Conservation (phyloP, 306 rosid species). For the Casuarina cunninghamiana region DNA sequence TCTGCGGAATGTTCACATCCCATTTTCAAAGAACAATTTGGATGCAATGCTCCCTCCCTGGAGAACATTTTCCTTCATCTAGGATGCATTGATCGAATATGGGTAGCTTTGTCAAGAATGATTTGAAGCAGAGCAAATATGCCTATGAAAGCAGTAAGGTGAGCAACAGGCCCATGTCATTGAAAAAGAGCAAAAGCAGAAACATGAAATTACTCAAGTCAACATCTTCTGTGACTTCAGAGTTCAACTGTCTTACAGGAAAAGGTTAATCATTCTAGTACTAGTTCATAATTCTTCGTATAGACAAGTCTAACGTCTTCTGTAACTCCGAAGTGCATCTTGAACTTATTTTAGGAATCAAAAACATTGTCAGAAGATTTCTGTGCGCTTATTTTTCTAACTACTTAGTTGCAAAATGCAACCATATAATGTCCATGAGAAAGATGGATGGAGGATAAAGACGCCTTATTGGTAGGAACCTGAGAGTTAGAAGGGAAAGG, state of each 20-base stretch:
- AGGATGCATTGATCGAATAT: no score
- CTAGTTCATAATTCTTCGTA: not conserved
- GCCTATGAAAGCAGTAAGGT: not conserved
- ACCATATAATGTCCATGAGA: not conserved
- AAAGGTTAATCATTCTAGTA: not conserved
- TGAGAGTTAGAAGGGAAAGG: not conserved
- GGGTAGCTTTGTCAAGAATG: not conserved
- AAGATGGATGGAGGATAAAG: not conserved
- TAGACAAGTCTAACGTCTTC: not conserved
- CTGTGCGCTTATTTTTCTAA: not conserved
- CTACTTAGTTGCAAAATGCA: not conserved
- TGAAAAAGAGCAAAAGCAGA: not conserved
- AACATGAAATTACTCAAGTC: not conserved
- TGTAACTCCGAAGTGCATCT: not conserved
- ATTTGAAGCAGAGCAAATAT: not conserved
- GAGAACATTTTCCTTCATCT: not conserved
- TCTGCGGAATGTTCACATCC: not conserved
- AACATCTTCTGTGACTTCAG: not conserved
- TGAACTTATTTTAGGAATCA: not conserved
- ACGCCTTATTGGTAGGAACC: not conserved
- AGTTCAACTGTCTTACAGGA: not conserved
- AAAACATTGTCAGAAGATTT: not conserved
- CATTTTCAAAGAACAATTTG: not conserved
- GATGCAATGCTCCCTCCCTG: not conserved
- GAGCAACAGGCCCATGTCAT: not conserved